Conservation (phyloP, 164 flowering plant genomes). For the Litsea cubeba region DNA sequence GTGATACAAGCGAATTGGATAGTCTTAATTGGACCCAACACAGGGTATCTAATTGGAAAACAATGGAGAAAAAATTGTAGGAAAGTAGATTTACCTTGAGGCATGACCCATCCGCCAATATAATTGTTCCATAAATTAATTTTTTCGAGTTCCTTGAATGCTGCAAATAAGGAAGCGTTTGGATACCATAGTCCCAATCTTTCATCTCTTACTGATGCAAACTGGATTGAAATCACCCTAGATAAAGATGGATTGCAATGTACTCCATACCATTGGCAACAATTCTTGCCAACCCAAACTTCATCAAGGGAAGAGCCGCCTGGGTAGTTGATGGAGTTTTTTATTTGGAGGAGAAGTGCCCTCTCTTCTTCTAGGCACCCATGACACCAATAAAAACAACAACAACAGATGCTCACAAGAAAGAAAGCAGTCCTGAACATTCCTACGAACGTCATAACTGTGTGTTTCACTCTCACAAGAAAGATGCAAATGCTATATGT, state of each 20-base stretch:
- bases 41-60: too few species aligned
- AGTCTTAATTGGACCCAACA: too few species aligned
- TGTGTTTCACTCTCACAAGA: too few species aligned
- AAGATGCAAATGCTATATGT: too few species aligned
- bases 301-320: not conserved
- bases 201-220: not conserved
- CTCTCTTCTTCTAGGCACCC: constrained; percentile 4
- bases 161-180: too few species aligned
- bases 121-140: too few species aligned
- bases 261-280: not conserved
- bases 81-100: not conserved
- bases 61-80: too few species aligned
- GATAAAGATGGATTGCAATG: not conserved
- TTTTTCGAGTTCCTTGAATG: too few species aligned
- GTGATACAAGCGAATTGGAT: too few species aligned
- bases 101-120: not conserved
- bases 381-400: not conserved
- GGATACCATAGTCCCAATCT: not conserved
- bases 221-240: not conserved
- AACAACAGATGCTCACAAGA: too few species aligned
- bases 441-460: too few species aligned
- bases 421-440: too few species aligned
- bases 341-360: not conserved
- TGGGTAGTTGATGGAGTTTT: not conserved
- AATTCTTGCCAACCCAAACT: not conserved